phyloP scores from a whole-genome alignment of 176 grass and related monocot genomes.

The Aegilops bicornis region DNA sequence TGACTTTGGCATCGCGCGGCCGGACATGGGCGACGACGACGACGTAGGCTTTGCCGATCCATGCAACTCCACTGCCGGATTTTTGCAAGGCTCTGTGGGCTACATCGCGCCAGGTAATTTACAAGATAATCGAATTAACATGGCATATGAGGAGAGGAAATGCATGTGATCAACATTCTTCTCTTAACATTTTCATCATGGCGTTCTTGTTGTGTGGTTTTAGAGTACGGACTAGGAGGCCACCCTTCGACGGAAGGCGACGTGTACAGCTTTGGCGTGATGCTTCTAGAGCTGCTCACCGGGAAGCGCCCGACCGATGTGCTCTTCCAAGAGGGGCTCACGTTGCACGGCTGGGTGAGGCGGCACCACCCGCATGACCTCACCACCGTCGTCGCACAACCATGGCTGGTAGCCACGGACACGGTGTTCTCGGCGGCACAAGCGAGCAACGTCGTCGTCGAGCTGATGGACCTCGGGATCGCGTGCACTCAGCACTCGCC shows the following conservation, averaged over 20 bases:
- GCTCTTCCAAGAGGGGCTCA: conserved; percentile 84
- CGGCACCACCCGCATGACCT: conserved; percentile 59
- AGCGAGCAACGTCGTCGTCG: conserved; percentile 35
- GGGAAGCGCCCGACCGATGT: conserved; percentile 78
- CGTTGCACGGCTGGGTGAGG: conserved; percentile 78
- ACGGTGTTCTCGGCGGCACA: background rate
- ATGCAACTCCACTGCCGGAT: no score
- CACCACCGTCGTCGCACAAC: conserved; percentile 37
- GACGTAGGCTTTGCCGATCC: background rate
- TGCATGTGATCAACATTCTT: background rate
- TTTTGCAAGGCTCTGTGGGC: no score
- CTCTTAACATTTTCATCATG: background rate
- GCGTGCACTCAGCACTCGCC: conserved; percentile 76
- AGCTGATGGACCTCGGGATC: conserved; percentile 74
- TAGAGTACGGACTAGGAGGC: conserved; percentile 90
- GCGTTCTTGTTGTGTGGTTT: conserved; percentile 14
- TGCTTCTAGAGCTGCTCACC: conserved; percentile 72
- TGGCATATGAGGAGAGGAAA: background rate
- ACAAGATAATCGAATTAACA: no score
- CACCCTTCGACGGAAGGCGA: conserved; percentile 73
- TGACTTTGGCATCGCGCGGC: conserved; percentile 71
- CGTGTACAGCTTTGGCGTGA: conserved; percentile 94
- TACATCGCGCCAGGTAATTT: no score
- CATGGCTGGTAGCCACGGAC: conserved; percentile 29
- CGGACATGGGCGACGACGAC: conserved; percentile 33